Evolutionary conservation across 2,329 filamentous ascomycete species (phyloP).

Genomic region (Sphaerulina populicola): DNA sequence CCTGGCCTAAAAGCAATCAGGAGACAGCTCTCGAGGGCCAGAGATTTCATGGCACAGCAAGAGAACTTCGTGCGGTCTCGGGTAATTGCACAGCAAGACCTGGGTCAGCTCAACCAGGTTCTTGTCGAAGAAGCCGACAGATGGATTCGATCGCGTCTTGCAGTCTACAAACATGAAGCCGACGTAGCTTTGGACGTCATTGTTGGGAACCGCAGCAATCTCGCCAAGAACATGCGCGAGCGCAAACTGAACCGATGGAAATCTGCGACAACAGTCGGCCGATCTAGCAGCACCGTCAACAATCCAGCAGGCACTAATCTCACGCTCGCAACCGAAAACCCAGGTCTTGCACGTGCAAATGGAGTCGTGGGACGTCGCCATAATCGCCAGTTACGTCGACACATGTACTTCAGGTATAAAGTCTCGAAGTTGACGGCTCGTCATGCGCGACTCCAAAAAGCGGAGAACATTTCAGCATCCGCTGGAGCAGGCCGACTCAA

Average conservation of each 20-base stretch:
- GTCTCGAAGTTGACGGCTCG: no score
- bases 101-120: neutral
- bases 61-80: neutral
- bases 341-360: neutral
- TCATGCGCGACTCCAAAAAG: no score
- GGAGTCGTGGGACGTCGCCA: no score
- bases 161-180: neutral
- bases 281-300: neutral
- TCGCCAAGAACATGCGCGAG: neutral
- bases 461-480: neutral
- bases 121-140: neutral
- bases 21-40: neutral
- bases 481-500: neutral
- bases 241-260: neutral
- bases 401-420: no score
- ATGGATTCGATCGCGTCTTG: neutral
- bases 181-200: neutral
- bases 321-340: neutral
- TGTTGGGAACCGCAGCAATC: neutral
- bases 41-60: neutral
- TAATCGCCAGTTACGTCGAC: no score
- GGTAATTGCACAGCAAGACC: constrained; percentile 3
- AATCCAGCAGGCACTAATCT: neutral
- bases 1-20: neutral
- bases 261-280: neutral